Percentiles rank a stretch among this genome's conserved stretches.
Conservation (phyloP, 352 stramenopile genomes). For the Phytopythium vexans region DNA sequence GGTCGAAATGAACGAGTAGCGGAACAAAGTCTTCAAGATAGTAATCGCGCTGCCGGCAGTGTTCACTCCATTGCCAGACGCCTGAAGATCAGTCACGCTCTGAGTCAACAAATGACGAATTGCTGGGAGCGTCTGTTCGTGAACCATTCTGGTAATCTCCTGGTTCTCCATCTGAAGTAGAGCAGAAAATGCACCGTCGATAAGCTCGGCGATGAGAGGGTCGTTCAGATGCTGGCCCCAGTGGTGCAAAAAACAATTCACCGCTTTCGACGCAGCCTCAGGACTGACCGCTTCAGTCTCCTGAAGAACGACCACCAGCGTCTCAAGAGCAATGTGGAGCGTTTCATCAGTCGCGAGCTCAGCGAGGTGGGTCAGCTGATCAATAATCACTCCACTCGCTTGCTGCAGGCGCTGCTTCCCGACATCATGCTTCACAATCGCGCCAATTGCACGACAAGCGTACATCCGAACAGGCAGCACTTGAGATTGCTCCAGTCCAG, state of each 20-base stretch:
- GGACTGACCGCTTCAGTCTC: constrained; percentile 36
- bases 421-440: constrained; percentile 58
- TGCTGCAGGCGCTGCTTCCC: constrained; percentile 56
- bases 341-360: constrained; percentile 64
- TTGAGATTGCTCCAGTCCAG: constrained; percentile 62
- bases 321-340: constrained; percentile 76
- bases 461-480: constrained; percentile 78
- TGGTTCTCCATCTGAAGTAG: constrained; percentile 62
- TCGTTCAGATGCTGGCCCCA: constrained; percentile 75
- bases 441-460: constrained; percentile 69
- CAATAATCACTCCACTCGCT: constrained; percentile 44
- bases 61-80: constrained; percentile 49
- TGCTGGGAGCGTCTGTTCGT: constrained; percentile 63
- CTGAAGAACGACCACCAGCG: constrained; percentile 68
- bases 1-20: constrained; percentile 57
- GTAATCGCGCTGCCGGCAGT: constrained; percentile 65
- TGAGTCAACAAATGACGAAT: constrained; percentile 57
- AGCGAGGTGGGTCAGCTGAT: constrained; percentile 56
- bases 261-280: constrained; percentile 38
- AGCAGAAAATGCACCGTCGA: constrained; percentile 61
- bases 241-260: constrained; percentile 61
- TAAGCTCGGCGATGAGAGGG: constrained; percentile 67
- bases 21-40: constrained; percentile 71
- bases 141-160: constrained; percentile 51
- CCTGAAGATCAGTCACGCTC: constrained; percentile 40